These are phyloP conservation scores for Paramecium sexaurelia DNA, from an alignment of 73 alveolate species.

Conservation along the genomic window DNA sequence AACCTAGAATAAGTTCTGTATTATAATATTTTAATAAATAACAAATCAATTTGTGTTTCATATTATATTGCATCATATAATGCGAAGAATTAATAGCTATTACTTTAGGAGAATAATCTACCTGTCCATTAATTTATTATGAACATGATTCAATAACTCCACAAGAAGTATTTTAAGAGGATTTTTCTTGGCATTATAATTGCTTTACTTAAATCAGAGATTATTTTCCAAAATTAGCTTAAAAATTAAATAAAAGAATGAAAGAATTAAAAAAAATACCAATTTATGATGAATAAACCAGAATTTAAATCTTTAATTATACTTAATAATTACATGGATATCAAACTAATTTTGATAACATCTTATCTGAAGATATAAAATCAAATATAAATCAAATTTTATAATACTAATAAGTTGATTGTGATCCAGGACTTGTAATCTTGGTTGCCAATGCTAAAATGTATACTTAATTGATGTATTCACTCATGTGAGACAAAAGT, in stretches of 20 bases:
- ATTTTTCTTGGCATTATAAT: background rate
- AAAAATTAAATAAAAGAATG: background rate
- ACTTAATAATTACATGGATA: background rate
- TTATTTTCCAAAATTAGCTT: background rate
- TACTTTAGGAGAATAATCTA: background rate
- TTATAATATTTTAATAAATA: background rate
- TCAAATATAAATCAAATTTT: background rate
- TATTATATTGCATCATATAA: background rate
- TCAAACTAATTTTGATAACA: background rate
- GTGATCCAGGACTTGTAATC: background rate
- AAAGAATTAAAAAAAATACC: background rate
- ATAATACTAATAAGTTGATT: background rate
- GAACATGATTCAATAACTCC: background rate
- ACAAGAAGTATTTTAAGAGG: background rate
- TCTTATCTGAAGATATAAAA: background rate
- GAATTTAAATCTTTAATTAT: background rate
- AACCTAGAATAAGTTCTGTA: background rate
- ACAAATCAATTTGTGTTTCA: background rate
- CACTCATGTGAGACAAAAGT: background rate
- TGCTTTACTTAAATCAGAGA: background rate
- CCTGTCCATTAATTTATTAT: background rate
- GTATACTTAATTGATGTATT: conserved; percentile 28
- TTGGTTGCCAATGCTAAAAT: background rate
- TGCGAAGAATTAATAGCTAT: conserved; percentile 26
- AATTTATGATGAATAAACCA: background rate